Evolutionary conservation across 495 filamentous ascomycete genomes (phyloP).

Genomic region (Sporormia fimetaria): DNA sequence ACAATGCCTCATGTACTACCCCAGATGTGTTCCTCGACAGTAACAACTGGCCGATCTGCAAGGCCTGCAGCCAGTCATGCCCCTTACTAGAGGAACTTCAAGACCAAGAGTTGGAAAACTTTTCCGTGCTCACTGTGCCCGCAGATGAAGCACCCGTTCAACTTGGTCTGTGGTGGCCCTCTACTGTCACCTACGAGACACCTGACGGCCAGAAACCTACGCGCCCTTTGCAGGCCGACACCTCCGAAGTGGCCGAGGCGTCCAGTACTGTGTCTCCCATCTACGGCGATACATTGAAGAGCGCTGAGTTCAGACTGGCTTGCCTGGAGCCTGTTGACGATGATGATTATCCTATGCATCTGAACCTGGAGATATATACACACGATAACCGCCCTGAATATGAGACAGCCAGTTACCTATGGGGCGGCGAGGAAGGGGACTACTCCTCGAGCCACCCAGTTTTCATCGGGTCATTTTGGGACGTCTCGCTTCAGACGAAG

Average conservation of each 20-base stretch:
- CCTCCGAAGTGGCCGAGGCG: neutral
- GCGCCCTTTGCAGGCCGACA: neutral
- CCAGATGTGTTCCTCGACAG: neutral
- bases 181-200: neutral
- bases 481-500: conserved; percentile 27
- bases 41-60: neutral
- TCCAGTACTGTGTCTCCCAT: no score
- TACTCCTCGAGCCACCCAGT: conserved; percentile 15
- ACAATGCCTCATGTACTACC: neutral
- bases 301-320: neutral
- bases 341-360: conserved; percentile 20
- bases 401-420: conserved; percentile 28
- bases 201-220: neutral
- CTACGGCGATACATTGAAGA: neutral
- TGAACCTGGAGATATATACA: conserved; percentile 19
- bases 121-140: neutral
- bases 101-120: neutral
- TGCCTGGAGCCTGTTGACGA: neutral
- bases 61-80: neutral
- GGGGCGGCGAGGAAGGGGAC: conserved; percentile 28
- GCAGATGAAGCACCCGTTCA: neutral
- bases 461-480: conserved; percentile 28
- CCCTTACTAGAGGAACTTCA: neutral
- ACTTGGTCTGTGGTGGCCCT: neutral
- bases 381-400: conserved; percentile 27